Conservation (phyloP, 768 basidiomycete species). For the Asterophora lycoperdoides region DNA sequence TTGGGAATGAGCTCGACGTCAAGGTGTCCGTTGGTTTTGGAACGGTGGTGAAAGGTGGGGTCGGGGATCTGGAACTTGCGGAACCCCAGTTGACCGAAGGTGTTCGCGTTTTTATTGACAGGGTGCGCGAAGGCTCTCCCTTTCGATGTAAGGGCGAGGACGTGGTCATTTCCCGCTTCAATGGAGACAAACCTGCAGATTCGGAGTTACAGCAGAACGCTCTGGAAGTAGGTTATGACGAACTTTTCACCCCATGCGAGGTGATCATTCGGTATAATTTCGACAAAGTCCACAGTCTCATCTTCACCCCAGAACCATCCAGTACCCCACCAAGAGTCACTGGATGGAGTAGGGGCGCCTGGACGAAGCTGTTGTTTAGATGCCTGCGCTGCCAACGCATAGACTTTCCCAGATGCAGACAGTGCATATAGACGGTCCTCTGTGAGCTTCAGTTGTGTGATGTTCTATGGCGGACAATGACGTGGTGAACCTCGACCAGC, state of each 20-base stretch:
- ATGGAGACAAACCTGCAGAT: slow-evolving; percentile 63
- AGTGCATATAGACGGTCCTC: slow-evolving; percentile 69
- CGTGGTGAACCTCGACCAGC: background rate
- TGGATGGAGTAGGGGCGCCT: slow-evolving; percentile 38
- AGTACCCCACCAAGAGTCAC: slow-evolving; percentile 56
- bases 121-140: slow-evolving; percentile 82
- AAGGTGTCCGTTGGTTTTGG: slow-evolving; percentile 29
- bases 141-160: slow-evolving; percentile 65
- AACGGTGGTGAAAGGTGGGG: slow-evolving; percentile 23
- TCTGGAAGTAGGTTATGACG: background rate
- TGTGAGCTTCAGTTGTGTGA: slow-evolving; percentile 58
- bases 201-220: background rate
- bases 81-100: slow-evolving; percentile 80
- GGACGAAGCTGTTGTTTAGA: slow-evolving; percentile 41
- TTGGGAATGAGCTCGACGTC: slow-evolving; percentile 56
- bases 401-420: slow-evolving; percentile 72
- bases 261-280: slow-evolving; percentile 53
- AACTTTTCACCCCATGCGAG: slow-evolving; percentile 69
- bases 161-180: slow-evolving; percentile 65
- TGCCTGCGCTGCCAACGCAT: slow-evolving; percentile 54
- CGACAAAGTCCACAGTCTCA: slow-evolving; percentile 49
- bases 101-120: slow-evolving; percentile 68
- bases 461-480: slow-evolving; percentile 45
- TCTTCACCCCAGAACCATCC: slow-evolving; percentile 57
- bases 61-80: slow-evolving; percentile 54